Percentiles rank a stretch among this genome's conserved stretches.
Evolutionary conservation across 257 asterid species (phyloP).

Genomic region (Leonotis leonurus): DNA sequence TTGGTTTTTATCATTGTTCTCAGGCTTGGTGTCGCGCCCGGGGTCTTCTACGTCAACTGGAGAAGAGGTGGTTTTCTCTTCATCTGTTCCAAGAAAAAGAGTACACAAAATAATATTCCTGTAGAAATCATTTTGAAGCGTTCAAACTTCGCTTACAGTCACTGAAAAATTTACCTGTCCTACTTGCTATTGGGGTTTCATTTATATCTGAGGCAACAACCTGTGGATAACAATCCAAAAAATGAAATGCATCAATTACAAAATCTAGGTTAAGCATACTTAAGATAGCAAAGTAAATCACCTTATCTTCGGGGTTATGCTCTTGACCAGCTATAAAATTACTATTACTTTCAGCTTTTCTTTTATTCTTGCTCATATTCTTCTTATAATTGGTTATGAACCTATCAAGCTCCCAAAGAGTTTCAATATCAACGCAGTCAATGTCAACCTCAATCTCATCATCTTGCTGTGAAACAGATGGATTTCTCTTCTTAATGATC

Average conservation of each 20-base stretch:
- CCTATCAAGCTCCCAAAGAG: conserved; percentile 97
- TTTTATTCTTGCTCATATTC: conserved; percentile 69
- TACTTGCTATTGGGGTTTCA: conserved; percentile 39
- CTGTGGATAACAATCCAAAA: conserved; percentile 21
- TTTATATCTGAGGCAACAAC: conserved; percentile 31
- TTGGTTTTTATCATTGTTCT: conserved; percentile 35
- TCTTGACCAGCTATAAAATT: conserved; percentile 29
- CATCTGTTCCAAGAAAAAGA: conserved; percentile 30
- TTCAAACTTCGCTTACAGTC: not conserved
- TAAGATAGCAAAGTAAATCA: conserved; percentile 1
- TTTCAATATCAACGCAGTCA: conserved; percentile 82
- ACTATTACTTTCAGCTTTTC: conserved; percentile 45
- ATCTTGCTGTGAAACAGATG: conserved; percentile 68
- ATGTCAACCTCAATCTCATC: conserved; percentile 94
- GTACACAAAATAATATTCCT: conserved; percentile 4
- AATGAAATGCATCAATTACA: not conserved
- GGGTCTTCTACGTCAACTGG: conserved; percentile 40
- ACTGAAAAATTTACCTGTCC: conserved; percentile 33
- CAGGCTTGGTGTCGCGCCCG: conserved; percentile 26
- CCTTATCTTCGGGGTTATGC: conserved; percentile 47
- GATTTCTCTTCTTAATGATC: conserved; percentile 75
- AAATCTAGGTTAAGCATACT: not conserved
- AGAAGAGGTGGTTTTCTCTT: conserved; percentile 31
- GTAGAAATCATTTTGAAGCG: not conserved
- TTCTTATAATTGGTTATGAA: conserved; percentile 70